These are phyloP conservation scores for Furcasterigmium furcatum DNA, from an alignment of 2,329 filamentous ascomycete genomes.

Conservation along the genomic window DNA sequence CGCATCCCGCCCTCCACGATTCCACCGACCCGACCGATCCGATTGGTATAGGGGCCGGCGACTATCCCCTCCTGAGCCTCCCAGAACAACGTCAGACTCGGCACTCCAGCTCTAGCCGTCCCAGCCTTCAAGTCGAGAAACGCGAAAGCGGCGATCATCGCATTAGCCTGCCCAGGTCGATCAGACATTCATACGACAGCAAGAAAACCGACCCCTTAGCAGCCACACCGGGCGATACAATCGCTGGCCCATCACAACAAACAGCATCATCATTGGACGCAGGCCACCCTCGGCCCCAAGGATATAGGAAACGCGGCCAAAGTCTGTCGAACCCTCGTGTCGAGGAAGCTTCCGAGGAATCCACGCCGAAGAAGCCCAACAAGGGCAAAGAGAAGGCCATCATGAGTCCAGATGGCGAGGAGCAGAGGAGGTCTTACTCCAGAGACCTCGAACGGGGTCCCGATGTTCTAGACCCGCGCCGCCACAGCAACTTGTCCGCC, in stretches of 20 bases:
- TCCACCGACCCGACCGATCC: slow-evolving; percentile 31
- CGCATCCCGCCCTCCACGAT: slow-evolving; percentile 37
- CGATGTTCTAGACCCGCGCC: slow-evolving; percentile 35
- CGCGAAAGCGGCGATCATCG: slow-evolving; percentile 41
- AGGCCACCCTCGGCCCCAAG: slow-evolving; percentile 8
- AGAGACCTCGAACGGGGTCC: slow-evolving; percentile 54
- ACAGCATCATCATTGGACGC: too few species aligned
- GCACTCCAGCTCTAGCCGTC: slow-evolving; percentile 37
- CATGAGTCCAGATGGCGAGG: slow-evolving; percentile 38
- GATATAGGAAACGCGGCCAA: slow-evolving; percentile 19
- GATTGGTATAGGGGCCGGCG: slow-evolving; percentile 34
- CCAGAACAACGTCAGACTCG: slow-evolving; percentile 45
- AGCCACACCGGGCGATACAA: slow-evolving; percentile 14
- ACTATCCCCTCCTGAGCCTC: slow-evolving; percentile 49
- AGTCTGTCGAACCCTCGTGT: slow-evolving; percentile 19
- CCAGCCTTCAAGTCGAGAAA: slow-evolving; percentile 50
- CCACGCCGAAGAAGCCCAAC: slow-evolving; percentile 23
- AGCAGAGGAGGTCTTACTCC: slow-evolving; percentile 34
- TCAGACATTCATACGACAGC: slow-evolving; percentile 52
- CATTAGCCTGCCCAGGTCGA: slow-evolving; percentile 49
- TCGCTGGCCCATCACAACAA: too few species aligned
- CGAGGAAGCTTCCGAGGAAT: slow-evolving; percentile 9
- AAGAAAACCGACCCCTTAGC: slow-evolving; percentile 33
- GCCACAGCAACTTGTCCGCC: slow-evolving; percentile 44
- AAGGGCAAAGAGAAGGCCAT: slow-evolving; percentile 50